Percentiles rank a stretch among this genome's conserved stretches.
These are phyloP conservation scores for Coemansia sp. DNA, from an alignment of 192 early-diverging fungal genomes.

Conservation along the genomic window DNA sequence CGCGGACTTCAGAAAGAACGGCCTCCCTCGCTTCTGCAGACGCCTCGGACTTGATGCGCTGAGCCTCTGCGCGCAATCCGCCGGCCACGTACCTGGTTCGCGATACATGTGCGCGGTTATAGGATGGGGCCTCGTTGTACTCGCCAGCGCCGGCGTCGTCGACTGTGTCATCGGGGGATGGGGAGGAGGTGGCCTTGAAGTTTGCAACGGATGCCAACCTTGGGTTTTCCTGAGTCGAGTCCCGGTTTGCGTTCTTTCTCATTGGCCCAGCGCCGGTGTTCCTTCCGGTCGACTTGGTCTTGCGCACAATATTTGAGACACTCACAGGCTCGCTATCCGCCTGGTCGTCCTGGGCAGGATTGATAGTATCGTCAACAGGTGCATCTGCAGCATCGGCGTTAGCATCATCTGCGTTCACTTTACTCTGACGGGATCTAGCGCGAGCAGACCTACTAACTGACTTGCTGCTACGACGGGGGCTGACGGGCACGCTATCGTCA, in stretches of 20 bases:
- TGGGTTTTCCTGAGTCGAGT: background rate
- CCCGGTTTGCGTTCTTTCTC: conserved; percentile 1
- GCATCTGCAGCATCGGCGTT: background rate
- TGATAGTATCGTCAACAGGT: background rate
- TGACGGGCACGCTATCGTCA: background rate
- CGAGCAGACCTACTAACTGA: background rate
- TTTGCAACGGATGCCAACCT: conserved; percentile 5
- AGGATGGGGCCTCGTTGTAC: conserved; percentile 1
- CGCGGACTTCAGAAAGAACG: conserved; percentile 38
- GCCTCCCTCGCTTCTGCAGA: conserved; percentile 37
- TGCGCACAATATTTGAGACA: background rate
- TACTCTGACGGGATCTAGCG: background rate
- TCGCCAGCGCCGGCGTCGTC: background rate
- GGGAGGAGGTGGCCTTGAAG: background rate
- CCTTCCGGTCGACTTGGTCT: conserved; percentile 3
- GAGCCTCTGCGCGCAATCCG: conserved; percentile 29
- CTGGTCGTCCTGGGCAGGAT: background rate
- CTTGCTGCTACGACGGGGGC: conserved; percentile 1
- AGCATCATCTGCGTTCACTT: background rate
- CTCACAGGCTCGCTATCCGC: background rate
- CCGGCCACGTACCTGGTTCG: conserved; percentile 7
- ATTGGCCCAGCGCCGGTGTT: background rate
- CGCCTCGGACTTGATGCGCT: conserved; percentile 30
- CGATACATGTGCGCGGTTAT: conserved; percentile 16
- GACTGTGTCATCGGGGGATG: background rate